Evolutionary conservation across 257 asterid genomes (phyloP), one percentile per base, ranked within the genome.

Genomic region (Solanum neorickii): DNA sequence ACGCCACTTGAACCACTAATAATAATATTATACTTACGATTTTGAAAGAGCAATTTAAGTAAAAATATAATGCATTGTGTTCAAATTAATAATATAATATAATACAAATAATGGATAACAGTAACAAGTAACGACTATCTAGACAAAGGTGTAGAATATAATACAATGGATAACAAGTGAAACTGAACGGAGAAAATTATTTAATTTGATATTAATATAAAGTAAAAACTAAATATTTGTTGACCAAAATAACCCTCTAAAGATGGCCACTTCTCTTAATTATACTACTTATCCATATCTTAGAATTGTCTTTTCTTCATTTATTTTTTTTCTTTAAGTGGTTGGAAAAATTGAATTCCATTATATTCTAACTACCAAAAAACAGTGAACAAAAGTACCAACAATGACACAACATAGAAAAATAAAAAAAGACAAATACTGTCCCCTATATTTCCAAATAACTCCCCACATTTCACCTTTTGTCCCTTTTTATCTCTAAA

Each of bases 171-270:
- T 60, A 23, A 59, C 25, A 9, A 59, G 12, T 21, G 7, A 16
- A 52, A 7, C 0, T 6, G 9, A 52, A 16, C 10, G 0, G 0
- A 52, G 1, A 0, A 0, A 16, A 3, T 3, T 1, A 8, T 37
- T 37, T 37, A 37, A 37, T 37, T 37, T 37, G 39, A 37, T 37
- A 37, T 37, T 5, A 1, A 37, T 37, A 37, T 37, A 37, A 37
- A 69, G 3, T 68, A 12, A 25, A 25, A 21, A 7, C 1, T 13
- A 27, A 70, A 31, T 31, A 70, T 31, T 70, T 15, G 15, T 29
- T 3, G 23, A 70, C 41, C 1, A 31, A 70, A 70, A 31, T 70
- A 70, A 31, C 23, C 41, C 14, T 15, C n/a, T 31, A 33, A 33
- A 72, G 37, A 77, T 8, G 15, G 6, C 37, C 60, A n/a, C 37